A percentile compares a stretch with the other conserved stretches of the same genome.
These are phyloP conservation scores for Ocimum tenuiflorum DNA, from an alignment of 257 asterid species.

Conservation along the genomic window DNA sequence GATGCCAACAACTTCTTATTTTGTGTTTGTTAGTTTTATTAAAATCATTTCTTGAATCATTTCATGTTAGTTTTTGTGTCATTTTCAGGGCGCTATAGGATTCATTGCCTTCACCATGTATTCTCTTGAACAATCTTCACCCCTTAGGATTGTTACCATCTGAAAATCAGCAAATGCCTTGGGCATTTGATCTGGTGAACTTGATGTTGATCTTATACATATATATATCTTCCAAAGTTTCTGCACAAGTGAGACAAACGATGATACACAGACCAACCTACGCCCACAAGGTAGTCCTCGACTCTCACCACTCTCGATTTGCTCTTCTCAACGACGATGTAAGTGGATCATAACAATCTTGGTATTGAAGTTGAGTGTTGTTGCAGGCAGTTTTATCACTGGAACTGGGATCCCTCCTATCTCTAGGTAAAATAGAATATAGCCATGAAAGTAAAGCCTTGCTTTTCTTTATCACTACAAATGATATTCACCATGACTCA, in stretches of 20 bases:
- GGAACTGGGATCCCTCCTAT: constrained; percentile 3
- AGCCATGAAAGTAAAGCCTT: neutral
- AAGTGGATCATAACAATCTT: neutral
- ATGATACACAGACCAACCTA: neutral
- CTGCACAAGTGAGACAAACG: neutral
- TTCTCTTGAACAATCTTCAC: neutral
- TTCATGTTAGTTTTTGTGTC: neutral
- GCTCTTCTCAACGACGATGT: neutral
- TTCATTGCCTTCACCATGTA: neutral
- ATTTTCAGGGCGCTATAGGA: neutral
- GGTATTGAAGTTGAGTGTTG: neutral
- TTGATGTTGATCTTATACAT: neutral
- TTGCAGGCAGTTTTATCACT: neutral
- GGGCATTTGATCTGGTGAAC: too few species aligned
- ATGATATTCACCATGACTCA: neutral
- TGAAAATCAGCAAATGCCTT: too few species aligned
- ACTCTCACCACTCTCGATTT: neutral
- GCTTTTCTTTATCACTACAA: neutral
- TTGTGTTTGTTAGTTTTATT: neutral
- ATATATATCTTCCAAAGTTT: neutral
- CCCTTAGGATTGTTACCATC: neutral
- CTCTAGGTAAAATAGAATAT: constrained; percentile 1
- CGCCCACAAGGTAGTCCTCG: neutral
- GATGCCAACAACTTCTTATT: neutral
- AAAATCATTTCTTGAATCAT: neutral